Percentiles rank a stretch among this genome's conserved stretches.
phyloP scores from a whole-genome alignment of 441 rosid species.

The Pelargonium citronellum region DNA sequence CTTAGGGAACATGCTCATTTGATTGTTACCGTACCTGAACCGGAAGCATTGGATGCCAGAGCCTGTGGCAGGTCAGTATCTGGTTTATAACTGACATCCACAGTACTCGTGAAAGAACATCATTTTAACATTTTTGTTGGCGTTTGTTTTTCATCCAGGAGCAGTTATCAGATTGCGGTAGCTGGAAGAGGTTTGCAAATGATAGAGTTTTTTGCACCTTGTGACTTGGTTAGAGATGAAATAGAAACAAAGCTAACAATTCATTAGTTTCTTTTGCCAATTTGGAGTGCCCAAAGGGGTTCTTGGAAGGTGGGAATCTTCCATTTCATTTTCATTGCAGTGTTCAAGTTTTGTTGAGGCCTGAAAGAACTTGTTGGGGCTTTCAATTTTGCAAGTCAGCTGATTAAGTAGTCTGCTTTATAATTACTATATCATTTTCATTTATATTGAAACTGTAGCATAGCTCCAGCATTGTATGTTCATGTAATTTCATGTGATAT shows the following conservation, averaged over 20 bases:
- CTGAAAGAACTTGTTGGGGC: too few relatives aligned
- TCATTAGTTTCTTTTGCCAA: too few relatives aligned
- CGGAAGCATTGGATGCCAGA: slow-evolving; percentile 80
- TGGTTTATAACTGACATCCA: not conserved
- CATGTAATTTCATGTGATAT: too few relatives aligned
- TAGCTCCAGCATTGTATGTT: too few relatives aligned
- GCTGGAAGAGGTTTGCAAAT: slow-evolving; percentile 95
- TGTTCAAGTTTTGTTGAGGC: too few relatives aligned
- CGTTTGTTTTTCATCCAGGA: slow-evolving; percentile 33
- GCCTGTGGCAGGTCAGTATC: slow-evolving; percentile 54
- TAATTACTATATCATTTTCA: too few relatives aligned
- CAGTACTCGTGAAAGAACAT: slow-evolving; percentile 4
- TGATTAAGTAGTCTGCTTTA: too few relatives aligned
- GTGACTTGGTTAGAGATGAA: slow-evolving; percentile 1
- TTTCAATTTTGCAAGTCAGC: too few relatives aligned
- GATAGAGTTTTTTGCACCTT: slow-evolving; percentile 46
- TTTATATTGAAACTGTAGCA: too few relatives aligned
- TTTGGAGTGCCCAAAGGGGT: too few relatives aligned
- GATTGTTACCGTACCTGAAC: slow-evolving; percentile 78
- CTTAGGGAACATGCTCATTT: slow-evolving; percentile 47
- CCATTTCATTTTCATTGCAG: too few relatives aligned
- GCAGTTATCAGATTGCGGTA: slow-evolving; percentile 65
- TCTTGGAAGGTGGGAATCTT: too few relatives aligned
- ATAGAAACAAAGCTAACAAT: not conserved
- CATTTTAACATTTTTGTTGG: not conserved